Evolutionary conservation across 257 asterid genomes (phyloP).

Genomic region (Ballota nigra): DNA sequence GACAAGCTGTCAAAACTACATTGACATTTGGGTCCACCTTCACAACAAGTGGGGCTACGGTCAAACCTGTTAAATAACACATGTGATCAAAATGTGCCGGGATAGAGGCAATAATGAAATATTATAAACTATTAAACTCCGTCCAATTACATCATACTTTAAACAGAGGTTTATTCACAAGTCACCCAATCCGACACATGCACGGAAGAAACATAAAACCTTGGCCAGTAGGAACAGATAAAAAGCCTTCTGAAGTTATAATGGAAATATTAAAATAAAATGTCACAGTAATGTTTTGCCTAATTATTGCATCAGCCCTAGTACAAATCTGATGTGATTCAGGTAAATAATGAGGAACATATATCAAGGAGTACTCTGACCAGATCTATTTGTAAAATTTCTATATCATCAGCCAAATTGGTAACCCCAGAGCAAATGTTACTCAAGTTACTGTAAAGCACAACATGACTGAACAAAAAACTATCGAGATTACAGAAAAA

Average conservation of each 20-base stretch:
- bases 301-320: not conserved
- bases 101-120: not conserved
- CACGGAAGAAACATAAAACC: not conserved
- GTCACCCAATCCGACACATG: constrained; percentile 10
- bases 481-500: not conserved
- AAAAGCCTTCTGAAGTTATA: not conserved
- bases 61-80: constrained; percentile 54
- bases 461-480: not conserved
- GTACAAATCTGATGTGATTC: not conserved
- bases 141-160: not conserved
- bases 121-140: too few species aligned
- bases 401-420: constrained; percentile 7
- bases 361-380: not conserved
- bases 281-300: not conserved
- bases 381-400: not conserved
- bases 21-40: constrained; percentile 89
- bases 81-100: constrained; percentile 12
- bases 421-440: not conserved
- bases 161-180: not conserved
- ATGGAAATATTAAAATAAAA: not conserved
- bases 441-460: not conserved
- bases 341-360: not conserved
- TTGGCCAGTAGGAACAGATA: constrained; percentile 6
- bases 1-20: constrained; percentile 84
- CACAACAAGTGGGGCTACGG: constrained; percentile 85